phyloP scores from a whole-genome alignment of 139 green algal genomes.

The Chlamydomonas schloesseri region DNA sequence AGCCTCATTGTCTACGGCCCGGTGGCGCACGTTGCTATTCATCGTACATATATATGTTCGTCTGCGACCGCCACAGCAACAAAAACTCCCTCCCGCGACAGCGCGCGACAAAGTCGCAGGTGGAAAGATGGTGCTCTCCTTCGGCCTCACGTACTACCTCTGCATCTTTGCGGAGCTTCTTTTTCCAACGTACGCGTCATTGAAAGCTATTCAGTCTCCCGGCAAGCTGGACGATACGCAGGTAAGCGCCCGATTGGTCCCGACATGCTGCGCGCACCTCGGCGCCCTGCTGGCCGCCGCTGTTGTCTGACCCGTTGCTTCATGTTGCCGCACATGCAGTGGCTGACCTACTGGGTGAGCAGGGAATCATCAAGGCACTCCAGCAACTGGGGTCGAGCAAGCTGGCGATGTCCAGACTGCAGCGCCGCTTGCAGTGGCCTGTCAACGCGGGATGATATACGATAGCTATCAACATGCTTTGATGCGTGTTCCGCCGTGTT shows the following conservation, averaged over 20 bases:
- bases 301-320: background rate
- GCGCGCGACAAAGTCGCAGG: too few relatives aligned
- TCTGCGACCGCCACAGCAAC: too few relatives aligned
- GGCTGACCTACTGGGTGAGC: constrained; percentile 40
- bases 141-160: constrained; percentile 2
- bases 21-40: too few relatives aligned
- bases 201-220: constrained; percentile 5
- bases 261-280: background rate
- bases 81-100: too few relatives aligned
- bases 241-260: background rate
- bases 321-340: constrained; percentile 1
- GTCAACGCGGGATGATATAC: too few relatives aligned
- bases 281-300: background rate
- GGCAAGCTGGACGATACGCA: constrained; percentile 30
- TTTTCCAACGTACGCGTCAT: constrained; percentile 25
- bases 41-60: too few relatives aligned
- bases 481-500: background rate
- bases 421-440: background rate
- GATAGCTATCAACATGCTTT: background rate
- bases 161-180: constrained; percentile 16
- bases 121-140: background rate
- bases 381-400: background rate
- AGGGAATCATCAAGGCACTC: background rate
- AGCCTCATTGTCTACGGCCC: too few relatives aligned
- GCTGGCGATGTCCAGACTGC: background rate